These are phyloP conservation scores for Nitzschia inconspicua DNA, from an alignment of 108 stramenopile genomes.

Conservation along the genomic window DNA sequence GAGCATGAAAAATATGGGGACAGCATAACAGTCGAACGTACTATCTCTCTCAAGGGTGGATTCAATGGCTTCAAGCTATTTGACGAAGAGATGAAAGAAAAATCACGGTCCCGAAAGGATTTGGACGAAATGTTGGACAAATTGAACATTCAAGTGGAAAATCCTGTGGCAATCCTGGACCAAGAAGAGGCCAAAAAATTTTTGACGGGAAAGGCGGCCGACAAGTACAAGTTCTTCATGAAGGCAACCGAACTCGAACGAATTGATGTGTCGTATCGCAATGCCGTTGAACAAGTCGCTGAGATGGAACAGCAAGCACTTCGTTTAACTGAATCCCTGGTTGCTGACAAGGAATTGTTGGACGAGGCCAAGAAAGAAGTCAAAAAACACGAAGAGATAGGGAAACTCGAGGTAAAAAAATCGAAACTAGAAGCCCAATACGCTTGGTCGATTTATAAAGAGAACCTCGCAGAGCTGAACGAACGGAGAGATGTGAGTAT, in stretches of 20 bases:
- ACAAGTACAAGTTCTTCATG: conserved; percentile 95
- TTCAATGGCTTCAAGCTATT: conserved; percentile 80
- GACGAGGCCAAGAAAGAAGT: conserved; percentile 54
- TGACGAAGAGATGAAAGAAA: conserved; percentile 44
- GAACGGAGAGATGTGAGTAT: conserved; percentile 20
- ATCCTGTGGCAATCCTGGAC: conserved; percentile 95
- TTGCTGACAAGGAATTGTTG: conserved; percentile 34
- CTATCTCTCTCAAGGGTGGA: conserved; percentile 67
- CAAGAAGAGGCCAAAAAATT: conserved; percentile 99
- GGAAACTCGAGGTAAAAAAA: conserved; percentile 59
- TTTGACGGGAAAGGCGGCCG: conserved; percentile 84
- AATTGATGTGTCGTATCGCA: conserved; percentile 56
- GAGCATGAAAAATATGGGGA: conserved; percentile 87
- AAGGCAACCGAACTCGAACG: conserved; percentile 94
- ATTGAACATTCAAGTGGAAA: conserved; percentile 91
- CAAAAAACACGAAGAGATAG: conserved; percentile 66
- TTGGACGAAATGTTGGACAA: conserved; percentile 87
- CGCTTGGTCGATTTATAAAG: conserved; percentile 54
- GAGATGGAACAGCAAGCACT: conserved; percentile 43
- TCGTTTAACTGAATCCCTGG: conserved; percentile 31
- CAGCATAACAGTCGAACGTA: conserved; percentile 85
- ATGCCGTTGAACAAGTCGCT: conserved; percentile 43
- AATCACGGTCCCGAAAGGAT: conserved; percentile 68
- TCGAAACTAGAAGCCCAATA: conserved; percentile 29
- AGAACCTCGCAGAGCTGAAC: conserved; percentile 24